Evolutionary conservation across 1,284 basidiomycete species (phyloP), one percentile per base, ranked within the genome.

Genomic region (Phellopilus nigrolimitatus): DNA sequence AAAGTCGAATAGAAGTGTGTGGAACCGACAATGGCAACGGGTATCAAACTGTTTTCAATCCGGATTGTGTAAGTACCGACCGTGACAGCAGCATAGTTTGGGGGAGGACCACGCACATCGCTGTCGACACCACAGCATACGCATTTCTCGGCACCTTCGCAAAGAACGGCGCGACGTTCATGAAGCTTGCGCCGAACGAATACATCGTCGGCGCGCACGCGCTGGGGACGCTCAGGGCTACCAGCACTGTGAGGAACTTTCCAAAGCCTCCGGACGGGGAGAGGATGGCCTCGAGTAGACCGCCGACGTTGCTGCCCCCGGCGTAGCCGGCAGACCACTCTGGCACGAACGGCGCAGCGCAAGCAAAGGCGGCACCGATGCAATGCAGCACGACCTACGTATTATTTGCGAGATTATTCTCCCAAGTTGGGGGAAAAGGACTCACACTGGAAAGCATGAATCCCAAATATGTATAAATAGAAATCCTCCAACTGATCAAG

Each of bases 151-250:
- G 90, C 3, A 91, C 69, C 68, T 65, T 15, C 43, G 72, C 66
- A 54, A 79, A 75, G 24, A 80, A 52, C 61, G 82, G 63, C 3
- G 81, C 68, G 15, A 87, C 70, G 8, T 86, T 76, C 76, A 89
- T 86, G 57, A 87, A 75, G 55, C 80, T 84, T 39, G 82, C 78
- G 17, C 84, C 83, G 58, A 84, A 86, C 2, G 82, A 82, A 62
- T 91, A 91, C 76, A 90, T 86, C 12, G 78, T 83, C 2, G 84
- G 83, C 9, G 83, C 87, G 58, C 82, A 74, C 10, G 75, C 72
- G 39, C 76, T 75, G 0, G 78, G 71, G n/a, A 77, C 67, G 8
- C 71, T 74, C 51, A 78, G 59, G 4, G 73, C 68, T 24, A 75
- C 64, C 21, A 77, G 57, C 22, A 76, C 75, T 0, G 62, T 63